Conservation (phyloP, 2,329 filamentous ascomycete genomes). For the Colletotrichum falcatum region DNA sequence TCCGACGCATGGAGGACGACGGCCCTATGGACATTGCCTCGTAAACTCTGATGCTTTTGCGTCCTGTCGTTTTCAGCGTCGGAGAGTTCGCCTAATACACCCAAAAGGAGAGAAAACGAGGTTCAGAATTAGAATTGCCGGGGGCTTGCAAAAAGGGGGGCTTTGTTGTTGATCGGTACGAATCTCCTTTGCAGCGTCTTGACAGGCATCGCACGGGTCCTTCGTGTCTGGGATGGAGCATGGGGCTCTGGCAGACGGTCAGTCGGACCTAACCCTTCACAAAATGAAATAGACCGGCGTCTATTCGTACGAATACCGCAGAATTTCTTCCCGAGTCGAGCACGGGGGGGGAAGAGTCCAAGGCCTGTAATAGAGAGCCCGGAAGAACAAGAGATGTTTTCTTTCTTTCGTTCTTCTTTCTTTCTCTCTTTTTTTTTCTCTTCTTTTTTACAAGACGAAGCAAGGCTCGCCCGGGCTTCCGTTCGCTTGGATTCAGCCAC, state of each 20-base stretch:
- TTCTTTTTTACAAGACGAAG: neutral
- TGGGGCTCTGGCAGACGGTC: constrained; percentile 15
- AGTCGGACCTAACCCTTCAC: constrained; percentile 5
- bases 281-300: constrained; percentile 6
- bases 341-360: neutral
- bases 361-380: too few relatives aligned
- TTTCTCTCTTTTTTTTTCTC: too few relatives aligned
- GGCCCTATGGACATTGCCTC: neutral
- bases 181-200: constrained; percentile 17
- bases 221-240: constrained; percentile 13
- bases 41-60: neutral
- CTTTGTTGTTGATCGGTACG: constrained; percentile 8
- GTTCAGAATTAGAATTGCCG: constrained; percentile 1
- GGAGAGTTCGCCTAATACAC: constrained; percentile 7
- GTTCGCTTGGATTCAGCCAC: neutral
- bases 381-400: neutral
- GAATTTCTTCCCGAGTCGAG: constrained; percentile 29
- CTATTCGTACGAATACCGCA: constrained; percentile 6
- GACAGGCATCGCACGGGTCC: constrained; percentile 29
- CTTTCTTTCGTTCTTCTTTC: too few relatives aligned
- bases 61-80: constrained; percentile 1
- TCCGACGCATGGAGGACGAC: neutral
- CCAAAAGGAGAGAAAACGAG: constrained; percentile 12
- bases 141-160: constrained; percentile 22
- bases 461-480: too few relatives aligned